Evolutionary conservation across 108 stramenopile genomes (phyloP).

Genomic region (Schizochytrium sp.): DNA sequence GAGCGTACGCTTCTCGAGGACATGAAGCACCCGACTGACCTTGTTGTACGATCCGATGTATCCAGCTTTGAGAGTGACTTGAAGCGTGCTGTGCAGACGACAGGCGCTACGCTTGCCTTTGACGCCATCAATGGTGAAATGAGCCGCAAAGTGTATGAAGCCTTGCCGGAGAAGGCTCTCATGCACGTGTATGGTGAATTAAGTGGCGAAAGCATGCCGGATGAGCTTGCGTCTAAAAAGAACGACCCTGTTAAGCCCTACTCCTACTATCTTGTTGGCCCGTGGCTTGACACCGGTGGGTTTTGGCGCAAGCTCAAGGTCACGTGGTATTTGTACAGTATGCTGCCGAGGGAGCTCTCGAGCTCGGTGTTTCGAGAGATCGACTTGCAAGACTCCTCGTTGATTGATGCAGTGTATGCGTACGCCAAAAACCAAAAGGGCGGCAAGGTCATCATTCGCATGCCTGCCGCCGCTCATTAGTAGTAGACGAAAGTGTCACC

Average conservation of each 20-base stretch:
- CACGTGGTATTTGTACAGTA: background rate
- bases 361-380: background rate
- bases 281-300: background rate
- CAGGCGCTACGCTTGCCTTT: conserved; percentile 48
- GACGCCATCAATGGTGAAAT: conserved; percentile 49
- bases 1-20: conserved; percentile 26
- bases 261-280: background rate
- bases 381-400: background rate
- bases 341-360: background rate
- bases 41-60: conserved; percentile 28
- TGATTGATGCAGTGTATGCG: background rate
- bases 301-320: background rate
- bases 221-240: conserved; percentile 21
- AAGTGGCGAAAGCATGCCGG: conserved; percentile 27
- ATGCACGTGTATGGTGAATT: conserved; percentile 47
- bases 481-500: no score
- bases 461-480: background rate
- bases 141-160: conserved; percentile 40
- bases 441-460: background rate
- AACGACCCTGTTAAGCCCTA: background rate
- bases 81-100: conserved; percentile 37
- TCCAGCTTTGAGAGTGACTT: conserved; percentile 40
- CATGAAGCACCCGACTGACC: conserved; percentile 45
- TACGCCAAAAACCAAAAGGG: background rate
- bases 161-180: conserved; percentile 36